Evolutionary conservation across 1,284 basidiomycete species (phyloP).

Genomic region (Takashimella tepidaria): DNA sequence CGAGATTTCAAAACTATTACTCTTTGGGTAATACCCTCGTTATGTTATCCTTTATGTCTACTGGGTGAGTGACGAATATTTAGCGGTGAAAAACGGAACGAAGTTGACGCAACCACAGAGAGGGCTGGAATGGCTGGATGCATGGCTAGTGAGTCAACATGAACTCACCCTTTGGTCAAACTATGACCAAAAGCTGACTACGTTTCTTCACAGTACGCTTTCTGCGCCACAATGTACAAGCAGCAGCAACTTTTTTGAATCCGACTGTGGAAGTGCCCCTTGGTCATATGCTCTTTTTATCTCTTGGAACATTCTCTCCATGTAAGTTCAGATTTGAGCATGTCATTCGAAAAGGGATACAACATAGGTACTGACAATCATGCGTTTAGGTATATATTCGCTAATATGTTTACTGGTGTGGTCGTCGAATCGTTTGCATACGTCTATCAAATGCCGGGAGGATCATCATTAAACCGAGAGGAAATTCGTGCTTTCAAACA

Average conservation of each 20-base stretch:
- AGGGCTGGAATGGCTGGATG: constrained; percentile 94
- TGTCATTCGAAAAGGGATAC: too few species aligned
- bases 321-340: constrained; percentile 66
- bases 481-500: constrained; percentile 92
- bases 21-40: constrained; percentile 74
- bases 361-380: too few species aligned
- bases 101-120: constrained; percentile 74
- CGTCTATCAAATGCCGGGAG: constrained; percentile 79
- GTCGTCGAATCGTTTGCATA: constrained; percentile 97
- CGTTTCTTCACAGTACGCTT: constrained; percentile 55
- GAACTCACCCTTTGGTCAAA: background rate
- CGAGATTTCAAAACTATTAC: constrained; percentile 72
- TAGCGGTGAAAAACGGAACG: constrained; percentile 62
- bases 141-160: constrained; percentile 70
- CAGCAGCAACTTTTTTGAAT: constrained; percentile 57
- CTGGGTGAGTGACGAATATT: constrained; percentile 45
- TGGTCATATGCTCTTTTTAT: constrained; percentile 91
- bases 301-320: constrained; percentile 92
- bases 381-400: constrained; percentile 74
- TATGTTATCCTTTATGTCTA: constrained; percentile 63
- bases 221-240: constrained; percentile 76
- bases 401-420: constrained; percentile 92
- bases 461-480: constrained; percentile 76
- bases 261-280: constrained; percentile 81
- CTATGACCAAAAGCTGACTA: background rate